Percentiles rank a stretch among this genome's conserved stretches.
phyloP scores from a whole-genome alignment of 2,329 filamentous ascomycete genomes.

The Dactylella cylindrospora region DNA sequence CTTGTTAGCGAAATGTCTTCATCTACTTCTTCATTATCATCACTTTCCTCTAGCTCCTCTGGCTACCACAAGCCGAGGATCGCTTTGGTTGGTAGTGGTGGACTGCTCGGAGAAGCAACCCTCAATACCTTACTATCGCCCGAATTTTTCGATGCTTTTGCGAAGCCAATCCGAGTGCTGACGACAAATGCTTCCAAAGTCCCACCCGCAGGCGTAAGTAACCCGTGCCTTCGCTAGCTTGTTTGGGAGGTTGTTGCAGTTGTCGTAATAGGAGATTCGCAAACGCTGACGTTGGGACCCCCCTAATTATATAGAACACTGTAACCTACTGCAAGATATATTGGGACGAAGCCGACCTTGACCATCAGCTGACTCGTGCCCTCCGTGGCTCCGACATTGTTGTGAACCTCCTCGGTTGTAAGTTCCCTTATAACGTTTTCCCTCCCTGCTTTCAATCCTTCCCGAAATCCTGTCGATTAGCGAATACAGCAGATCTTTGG shows the following conservation, averaged over 20 bases:
- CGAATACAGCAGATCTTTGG: neutral
- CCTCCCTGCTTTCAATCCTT: slow-evolving; percentile 15
- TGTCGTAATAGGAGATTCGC: neutral
- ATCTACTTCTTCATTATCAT: slow-evolving; percentile 34
- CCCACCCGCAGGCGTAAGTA: slow-evolving; percentile 24
- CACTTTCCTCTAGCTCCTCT: slow-evolving; percentile 33
- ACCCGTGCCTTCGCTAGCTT: too few relatives aligned
- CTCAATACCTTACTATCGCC: slow-evolving; percentile 30
- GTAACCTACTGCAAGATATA: slow-evolving; percentile 32
- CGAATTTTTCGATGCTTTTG: slow-evolving; percentile 38
- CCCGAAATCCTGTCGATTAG: neutral
- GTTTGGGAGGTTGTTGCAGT: too few relatives aligned
- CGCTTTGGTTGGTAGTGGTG: slow-evolving; percentile 39
- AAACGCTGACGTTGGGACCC: slow-evolving; percentile 6
- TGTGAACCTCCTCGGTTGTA: slow-evolving; percentile 40
- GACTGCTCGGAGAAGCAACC: slow-evolving; percentile 38
- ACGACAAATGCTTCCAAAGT: slow-evolving; percentile 24
- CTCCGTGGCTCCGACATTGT: slow-evolving; percentile 37
- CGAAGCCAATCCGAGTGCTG: slow-evolving; percentile 36
- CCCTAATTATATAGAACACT: slow-evolving; percentile 30
- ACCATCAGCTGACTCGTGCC: slow-evolving; percentile 30
- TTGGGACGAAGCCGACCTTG: slow-evolving; percentile 41
- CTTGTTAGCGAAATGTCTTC: slow-evolving; percentile 31
- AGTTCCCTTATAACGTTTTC: slow-evolving; percentile 16
- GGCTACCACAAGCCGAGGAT: slow-evolving; percentile 34